phyloP scores from a whole-genome alignment of 305 asterid genomes.

The Fraxinus xanthoxyloides region DNA sequence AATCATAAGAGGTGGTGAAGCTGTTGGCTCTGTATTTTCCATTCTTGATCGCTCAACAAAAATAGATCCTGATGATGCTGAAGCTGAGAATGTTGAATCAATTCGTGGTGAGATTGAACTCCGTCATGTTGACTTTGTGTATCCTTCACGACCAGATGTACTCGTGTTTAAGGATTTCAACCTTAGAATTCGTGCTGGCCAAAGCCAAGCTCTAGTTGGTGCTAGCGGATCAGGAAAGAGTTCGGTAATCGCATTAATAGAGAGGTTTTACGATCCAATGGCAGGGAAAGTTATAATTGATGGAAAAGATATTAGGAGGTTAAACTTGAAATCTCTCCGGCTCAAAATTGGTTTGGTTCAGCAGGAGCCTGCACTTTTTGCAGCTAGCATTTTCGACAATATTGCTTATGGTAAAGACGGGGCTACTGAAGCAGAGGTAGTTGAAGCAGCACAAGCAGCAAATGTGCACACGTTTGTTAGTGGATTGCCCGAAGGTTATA shows the following conservation, averaged over 20 bases:
- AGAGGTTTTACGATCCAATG: slow-evolving; percentile 83
- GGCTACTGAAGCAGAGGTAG: slow-evolving; percentile 79
- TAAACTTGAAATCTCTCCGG: slow-evolving; percentile 78
- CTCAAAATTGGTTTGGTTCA: slow-evolving; percentile 83
- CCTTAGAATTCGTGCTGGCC: slow-evolving; percentile 88
- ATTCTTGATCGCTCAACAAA: slow-evolving; percentile 73
- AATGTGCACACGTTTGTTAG: slow-evolving; percentile 83
- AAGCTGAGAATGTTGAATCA: slow-evolving; percentile 65
- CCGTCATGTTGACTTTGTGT: slow-evolving; percentile 85
- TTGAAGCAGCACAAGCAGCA: slow-evolving; percentile 85
- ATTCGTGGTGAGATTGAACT: slow-evolving; percentile 93
- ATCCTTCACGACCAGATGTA: slow-evolving; percentile 91
- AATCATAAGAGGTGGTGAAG: slow-evolving; percentile 90
- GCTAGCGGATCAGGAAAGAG: slow-evolving; percentile 98
- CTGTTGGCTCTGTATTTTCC: slow-evolving; percentile 87
- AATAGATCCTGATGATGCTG: slow-evolving; percentile 85
- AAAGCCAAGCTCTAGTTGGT: slow-evolving; percentile 96
- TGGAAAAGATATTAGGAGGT: slow-evolving; percentile 81
- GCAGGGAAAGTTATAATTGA: slow-evolving; percentile 89
- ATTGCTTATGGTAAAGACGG: slow-evolving; percentile 88
- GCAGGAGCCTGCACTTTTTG: slow-evolving; percentile 94
- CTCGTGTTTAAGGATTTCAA: slow-evolving; percentile 76
- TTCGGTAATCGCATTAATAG: slow-evolving; percentile 72
- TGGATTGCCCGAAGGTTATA: slow-evolving; percentile 84
- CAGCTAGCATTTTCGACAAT: slow-evolving; percentile 83